Evolutionary conservation across 441 rosid species (phyloP).

Genomic region (Gossypium gossypioides): DNA sequence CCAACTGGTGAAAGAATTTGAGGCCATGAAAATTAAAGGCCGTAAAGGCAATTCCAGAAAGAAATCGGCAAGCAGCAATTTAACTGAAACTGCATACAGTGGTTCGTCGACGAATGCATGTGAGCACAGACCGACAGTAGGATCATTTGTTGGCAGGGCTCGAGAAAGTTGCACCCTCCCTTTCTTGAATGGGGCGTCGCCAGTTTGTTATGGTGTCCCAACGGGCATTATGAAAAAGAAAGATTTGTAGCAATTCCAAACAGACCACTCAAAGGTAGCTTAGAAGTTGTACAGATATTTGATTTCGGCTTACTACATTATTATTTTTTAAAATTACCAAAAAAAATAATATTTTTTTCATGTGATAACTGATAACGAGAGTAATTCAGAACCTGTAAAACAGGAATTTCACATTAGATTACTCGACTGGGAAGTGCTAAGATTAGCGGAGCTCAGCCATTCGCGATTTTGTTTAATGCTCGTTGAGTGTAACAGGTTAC

Average conservation of each 20-base stretch:
- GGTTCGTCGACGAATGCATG: constrained; percentile 23
- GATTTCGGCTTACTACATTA: not conserved
- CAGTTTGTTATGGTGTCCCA: constrained; percentile 91
- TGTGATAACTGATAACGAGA: not conserved
- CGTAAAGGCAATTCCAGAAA: constrained; percentile 36
- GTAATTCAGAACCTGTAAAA: not conserved
- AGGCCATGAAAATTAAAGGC: constrained; percentile 37
- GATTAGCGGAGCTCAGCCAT: constrained; percentile 45
- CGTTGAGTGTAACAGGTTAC: too few species aligned
- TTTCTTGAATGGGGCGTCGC: constrained; percentile 80
- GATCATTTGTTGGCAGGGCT: constrained; percentile 68
- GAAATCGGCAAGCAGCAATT: constrained; percentile 32
- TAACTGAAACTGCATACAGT: constrained; percentile 16
- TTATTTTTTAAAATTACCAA: not conserved
- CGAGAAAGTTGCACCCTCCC: constrained; percentile 69
- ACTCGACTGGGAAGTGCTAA: not conserved
- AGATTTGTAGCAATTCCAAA: constrained; percentile 20
- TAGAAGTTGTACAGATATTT: not conserved
- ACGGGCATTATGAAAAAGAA: constrained; percentile 61
- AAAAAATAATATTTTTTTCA: not conserved
- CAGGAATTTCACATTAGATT: not conserved
- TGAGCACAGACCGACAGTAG: constrained; percentile 52
- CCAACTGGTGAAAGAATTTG: constrained; percentile 46
- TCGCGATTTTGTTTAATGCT: too few species aligned
- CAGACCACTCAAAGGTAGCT: not conserved